A percentile compares a stretch with the other conserved stretches of the same genome.
These are phyloP conservation scores for Auxenochlorella pyrenoidosa DNA, from an alignment of 139 green algal species.

Conservation along the genomic window DNA sequence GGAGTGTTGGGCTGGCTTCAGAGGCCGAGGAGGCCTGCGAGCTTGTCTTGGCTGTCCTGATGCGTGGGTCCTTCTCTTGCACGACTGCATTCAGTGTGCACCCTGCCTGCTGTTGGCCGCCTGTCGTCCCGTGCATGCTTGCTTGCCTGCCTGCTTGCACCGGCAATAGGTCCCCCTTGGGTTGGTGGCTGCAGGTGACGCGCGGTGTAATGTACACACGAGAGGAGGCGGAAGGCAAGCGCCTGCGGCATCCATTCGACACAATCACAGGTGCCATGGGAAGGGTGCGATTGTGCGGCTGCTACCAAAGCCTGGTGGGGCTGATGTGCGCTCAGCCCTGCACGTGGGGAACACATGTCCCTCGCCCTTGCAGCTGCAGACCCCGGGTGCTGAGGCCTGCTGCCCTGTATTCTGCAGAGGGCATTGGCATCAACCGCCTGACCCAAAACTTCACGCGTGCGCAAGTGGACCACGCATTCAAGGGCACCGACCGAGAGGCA, in stretches of 20 bases:
- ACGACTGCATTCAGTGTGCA: too few relatives aligned
- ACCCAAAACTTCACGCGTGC: constrained; percentile 91
- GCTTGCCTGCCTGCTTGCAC: background rate
- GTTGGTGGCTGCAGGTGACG: constrained; percentile 72
- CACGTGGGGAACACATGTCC: too few relatives aligned
- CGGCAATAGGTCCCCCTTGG: background rate
- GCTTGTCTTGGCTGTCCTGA: too few relatives aligned
- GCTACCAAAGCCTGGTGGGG: background rate
- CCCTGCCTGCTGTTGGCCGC: too few relatives aligned
- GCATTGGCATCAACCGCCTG: constrained; percentile 94
- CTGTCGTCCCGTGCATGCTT: too few relatives aligned
- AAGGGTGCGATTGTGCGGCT: background rate
- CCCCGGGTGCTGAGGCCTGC: too few relatives aligned
- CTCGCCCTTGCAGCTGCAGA: too few relatives aligned
- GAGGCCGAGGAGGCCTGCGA: too few relatives aligned
- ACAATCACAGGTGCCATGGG: constrained; percentile 73
- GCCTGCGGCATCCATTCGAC: constrained; percentile 92
- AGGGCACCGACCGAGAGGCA: constrained; percentile 79
- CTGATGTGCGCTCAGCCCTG: background rate
- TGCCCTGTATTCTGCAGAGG: constrained; percentile 52
- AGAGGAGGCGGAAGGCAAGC: constrained; percentile 92
- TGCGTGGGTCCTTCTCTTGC: too few relatives aligned
- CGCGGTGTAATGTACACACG: constrained; percentile 87
- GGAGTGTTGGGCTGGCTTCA: too few relatives aligned
- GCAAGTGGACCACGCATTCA: constrained; percentile 81